Conservation (phyloP, 2,329 filamentous ascomycete species). For the Diplodia scrobiculata region DNA sequence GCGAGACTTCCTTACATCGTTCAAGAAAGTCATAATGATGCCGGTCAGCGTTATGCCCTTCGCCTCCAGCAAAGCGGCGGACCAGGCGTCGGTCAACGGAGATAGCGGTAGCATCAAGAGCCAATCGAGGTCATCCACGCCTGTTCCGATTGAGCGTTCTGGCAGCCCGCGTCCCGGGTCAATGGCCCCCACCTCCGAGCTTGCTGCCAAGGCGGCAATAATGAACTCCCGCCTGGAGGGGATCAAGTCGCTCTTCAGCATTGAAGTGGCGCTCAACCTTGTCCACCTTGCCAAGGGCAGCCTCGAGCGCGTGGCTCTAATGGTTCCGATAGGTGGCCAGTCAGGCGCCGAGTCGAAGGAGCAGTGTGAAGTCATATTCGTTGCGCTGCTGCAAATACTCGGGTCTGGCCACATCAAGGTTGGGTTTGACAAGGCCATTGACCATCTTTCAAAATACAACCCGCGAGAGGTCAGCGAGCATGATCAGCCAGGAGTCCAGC, state of each 20-base stretch:
- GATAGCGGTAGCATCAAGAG: constrained; percentile 36
- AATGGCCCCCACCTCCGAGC: constrained; percentile 76
- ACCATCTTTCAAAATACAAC: constrained; percentile 87
- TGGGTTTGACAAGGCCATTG: constrained; percentile 92
- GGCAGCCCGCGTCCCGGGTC: constrained; percentile 52
- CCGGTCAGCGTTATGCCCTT: constrained; percentile 77
- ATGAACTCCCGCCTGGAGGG: constrained; percentile 94
- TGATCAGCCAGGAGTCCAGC: constrained; percentile 71
- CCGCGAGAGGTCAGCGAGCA: constrained; percentile 77
- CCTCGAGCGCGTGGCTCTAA: constrained; percentile 79
- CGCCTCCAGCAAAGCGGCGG: constrained; percentile 43
- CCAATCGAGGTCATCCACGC: constrained; percentile 34
- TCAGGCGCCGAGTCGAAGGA: constrained; percentile 80
- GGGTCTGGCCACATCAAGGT: constrained; percentile 83
- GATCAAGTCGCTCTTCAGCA: constrained; percentile 92
- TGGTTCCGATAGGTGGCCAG: constrained; percentile 77
- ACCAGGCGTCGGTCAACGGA: constrained; percentile 35
- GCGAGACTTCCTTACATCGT: constrained; percentile 91
- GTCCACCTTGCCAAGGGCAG: constrained; percentile 87
- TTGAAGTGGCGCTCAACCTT: constrained; percentile 87
- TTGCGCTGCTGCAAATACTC: constrained; percentile 77
- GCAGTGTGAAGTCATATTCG: constrained; percentile 88
- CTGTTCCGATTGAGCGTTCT: constrained; percentile 46
- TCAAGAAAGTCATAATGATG: constrained; percentile 99
- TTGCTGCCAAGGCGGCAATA: constrained; percentile 94